Conservation (phyloP, 345 rosid species). For the Clausena lansium region DNA sequence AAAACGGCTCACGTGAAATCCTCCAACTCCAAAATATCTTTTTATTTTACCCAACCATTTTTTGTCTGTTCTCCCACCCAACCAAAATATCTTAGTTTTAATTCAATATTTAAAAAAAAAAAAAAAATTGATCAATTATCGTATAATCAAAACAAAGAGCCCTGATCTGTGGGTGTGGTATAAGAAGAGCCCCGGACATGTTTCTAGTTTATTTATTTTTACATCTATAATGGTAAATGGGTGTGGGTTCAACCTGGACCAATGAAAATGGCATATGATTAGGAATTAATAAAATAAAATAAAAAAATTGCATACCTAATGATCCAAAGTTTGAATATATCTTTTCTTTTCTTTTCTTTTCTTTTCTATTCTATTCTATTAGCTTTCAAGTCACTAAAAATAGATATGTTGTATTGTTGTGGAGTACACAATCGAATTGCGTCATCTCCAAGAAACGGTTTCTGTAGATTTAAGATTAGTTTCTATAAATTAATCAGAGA, state of each 20-base stretch:
- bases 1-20: not conserved
- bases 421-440: slow-evolving; percentile 13
- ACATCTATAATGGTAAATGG: too few species aligned
- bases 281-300: not conserved
- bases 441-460: slow-evolving; percentile 1
- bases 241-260: not conserved
- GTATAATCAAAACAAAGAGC: not conserved
- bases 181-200: not conserved
- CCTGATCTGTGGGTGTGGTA: not conserved
- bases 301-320: not conserved
- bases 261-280: not conserved
- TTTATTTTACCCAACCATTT: not conserved
- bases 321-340: not conserved
- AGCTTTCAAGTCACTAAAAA: slow-evolving; percentile 11
- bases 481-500: not conserved
- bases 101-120: too few species aligned
- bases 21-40: too few species aligned
- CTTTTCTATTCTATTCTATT: not conserved
- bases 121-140: not conserved
- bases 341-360: not conserved
- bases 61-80: not conserved
- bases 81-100: too few species aligned
- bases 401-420: not conserved
- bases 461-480: not conserved
- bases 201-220: too few species aligned